A percentile compares a stretch with the other conserved stretches of the same genome.
Evolutionary conservation across 805 yeast genomes (phyloP).

Genomic region (Groenewaldozyma tartarivorans): DNA sequence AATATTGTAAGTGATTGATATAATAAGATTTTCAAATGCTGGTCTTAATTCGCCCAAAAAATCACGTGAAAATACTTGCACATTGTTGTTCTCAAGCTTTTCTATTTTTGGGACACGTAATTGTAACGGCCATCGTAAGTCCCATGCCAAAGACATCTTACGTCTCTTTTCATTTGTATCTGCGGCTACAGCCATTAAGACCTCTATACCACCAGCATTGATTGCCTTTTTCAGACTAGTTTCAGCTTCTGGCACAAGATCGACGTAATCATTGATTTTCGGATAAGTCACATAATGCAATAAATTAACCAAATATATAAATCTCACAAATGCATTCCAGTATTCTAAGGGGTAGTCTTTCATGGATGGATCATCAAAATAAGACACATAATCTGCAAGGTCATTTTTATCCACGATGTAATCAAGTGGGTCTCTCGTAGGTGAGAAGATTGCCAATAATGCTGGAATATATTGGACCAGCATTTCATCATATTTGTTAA

Average conservation of each 20-base stretch:
- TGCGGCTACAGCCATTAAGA: constrained; percentile 27
- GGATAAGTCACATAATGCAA: constrained; percentile 6
- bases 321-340: constrained; percentile 21
- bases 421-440: constrained; percentile 6
- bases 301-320: constrained; percentile 13
- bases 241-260: background rate
- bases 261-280: background rate
- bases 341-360: constrained; percentile 20
- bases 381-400: constrained; percentile 2
- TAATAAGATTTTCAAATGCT: too few species aligned
- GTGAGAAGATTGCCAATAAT: constrained; percentile 11
- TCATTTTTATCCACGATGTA: constrained; percentile 7
- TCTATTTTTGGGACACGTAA: too few species aligned
- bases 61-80: too few species aligned
- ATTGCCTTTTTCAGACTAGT: constrained; percentile 18
- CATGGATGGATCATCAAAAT: constrained; percentile 10
- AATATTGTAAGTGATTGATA: background rate
- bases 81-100: too few species aligned
- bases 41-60: too few species aligned
- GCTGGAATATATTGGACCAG: constrained; percentile 40
- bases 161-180: too few species aligned
- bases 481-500: too few species aligned
- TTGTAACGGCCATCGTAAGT: too few species aligned
- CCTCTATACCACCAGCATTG: constrained; percentile 31
- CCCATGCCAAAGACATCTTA: too few species aligned